Conservation (phyloP, 169 alveolate genomes). For the Cystoisospora suis region DNA sequence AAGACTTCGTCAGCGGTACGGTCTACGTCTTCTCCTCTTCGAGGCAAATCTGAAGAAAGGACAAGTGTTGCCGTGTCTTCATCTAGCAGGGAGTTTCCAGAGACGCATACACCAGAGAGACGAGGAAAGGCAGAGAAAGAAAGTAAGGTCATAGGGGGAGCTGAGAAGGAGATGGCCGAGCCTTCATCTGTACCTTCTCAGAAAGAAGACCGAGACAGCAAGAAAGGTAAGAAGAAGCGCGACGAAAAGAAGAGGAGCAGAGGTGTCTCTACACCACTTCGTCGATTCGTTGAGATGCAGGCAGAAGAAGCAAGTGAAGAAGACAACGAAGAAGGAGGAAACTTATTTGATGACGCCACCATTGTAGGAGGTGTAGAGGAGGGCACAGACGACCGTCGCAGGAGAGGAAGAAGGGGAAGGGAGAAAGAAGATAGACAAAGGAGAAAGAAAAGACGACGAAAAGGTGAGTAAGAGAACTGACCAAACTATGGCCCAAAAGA, state of each 20-base stretch:
- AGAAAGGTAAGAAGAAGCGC: constrained; percentile 1
- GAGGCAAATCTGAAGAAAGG: too few relatives aligned
- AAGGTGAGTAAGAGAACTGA: not conserved
- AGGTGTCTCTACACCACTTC: not conserved
- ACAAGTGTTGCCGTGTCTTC: too few relatives aligned
- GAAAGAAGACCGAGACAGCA: not conserved
- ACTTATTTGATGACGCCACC: not conserved
- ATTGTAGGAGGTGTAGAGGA: not conserved
- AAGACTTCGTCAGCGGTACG: too few relatives aligned
- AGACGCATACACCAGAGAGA: not conserved
- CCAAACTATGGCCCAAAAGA: too few relatives aligned
- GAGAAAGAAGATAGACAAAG: not conserved
- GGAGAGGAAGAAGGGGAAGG: not conserved
- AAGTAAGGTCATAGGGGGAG: not conserved
- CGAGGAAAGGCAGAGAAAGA: not conserved
- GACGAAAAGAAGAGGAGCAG: not conserved
- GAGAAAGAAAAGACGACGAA: not conserved
- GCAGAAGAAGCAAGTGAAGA: constrained; percentile 10
- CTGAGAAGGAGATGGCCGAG: not conserved
- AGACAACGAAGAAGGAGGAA: not conserved
- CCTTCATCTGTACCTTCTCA: too few relatives aligned
- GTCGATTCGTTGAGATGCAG: constrained; percentile 15
- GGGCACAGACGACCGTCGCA: not conserved
- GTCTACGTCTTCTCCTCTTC: too few relatives aligned
- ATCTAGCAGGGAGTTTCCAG: too few relatives aligned